Evolutionary conservation across 192 early-diverging fungal species (phyloP).

Genomic region (Jimgerdemannia flammicorona): DNA sequence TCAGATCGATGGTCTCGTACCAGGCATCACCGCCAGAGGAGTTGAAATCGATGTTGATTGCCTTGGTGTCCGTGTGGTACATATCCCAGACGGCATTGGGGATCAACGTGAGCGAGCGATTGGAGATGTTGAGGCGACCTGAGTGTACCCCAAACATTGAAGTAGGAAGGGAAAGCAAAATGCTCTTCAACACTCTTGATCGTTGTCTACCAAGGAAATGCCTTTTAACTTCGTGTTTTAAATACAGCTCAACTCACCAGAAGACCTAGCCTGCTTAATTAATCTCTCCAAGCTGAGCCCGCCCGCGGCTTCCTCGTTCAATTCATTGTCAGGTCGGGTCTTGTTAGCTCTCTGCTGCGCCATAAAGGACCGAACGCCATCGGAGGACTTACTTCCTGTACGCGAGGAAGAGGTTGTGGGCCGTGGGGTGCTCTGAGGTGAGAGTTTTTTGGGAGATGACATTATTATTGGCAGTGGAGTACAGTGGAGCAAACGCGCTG

Average conservation of each 20-base stretch:
- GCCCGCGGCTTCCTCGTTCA: conserved; percentile 2
- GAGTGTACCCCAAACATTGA: background rate
- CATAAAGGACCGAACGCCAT: conserved; percentile 29
- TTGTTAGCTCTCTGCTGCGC: conserved; percentile 20
- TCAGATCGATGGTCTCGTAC: conserved; percentile 52
- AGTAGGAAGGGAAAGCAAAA: background rate
- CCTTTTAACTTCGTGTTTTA: background rate
- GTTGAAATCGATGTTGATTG: conserved; percentile 44
- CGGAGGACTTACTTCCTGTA: conserved; percentile 1
- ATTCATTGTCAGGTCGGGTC: background rate
- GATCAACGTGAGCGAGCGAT: conserved; percentile 38
- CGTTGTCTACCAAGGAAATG: background rate
- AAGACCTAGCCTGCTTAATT: conserved; percentile 16
- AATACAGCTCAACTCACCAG: conserved; percentile 2
- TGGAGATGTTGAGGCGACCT: conserved; percentile 47
- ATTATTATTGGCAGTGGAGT: too few relatives aligned
- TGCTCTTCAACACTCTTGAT: background rate
- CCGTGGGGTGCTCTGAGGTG: background rate
- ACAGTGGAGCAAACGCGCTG: too few relatives aligned
- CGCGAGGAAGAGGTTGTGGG: background rate
- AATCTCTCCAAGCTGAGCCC: conserved; percentile 11
- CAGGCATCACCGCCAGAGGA: conserved; percentile 32
- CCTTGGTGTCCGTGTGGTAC: conserved; percentile 51
- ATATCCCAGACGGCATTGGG: conserved; percentile 52
- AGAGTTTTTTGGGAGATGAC: background rate